A percentile compares a stretch with the other conserved stretches of the same genome.
phyloP scores from a whole-genome alignment of 768 basidiomycete species.

The Suillus occidentalis region DNA sequence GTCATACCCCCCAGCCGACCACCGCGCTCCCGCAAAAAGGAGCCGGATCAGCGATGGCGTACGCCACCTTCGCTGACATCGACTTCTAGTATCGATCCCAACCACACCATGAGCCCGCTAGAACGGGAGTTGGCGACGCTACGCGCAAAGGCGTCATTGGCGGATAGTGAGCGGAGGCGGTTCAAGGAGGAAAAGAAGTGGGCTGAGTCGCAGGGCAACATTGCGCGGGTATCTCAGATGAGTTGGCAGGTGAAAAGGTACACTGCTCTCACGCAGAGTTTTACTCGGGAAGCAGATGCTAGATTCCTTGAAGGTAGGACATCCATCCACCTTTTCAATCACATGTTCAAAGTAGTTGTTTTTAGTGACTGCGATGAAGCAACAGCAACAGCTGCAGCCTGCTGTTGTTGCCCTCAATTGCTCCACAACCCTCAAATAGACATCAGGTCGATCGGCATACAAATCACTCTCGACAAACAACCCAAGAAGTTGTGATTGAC shows the following conservation, averaged over 20 bases:
- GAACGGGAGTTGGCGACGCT: slow-evolving; percentile 77
- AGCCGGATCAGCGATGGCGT: slow-evolving; percentile 31
- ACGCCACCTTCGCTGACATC: slow-evolving; percentile 61
- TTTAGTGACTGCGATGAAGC: slow-evolving; percentile 29
- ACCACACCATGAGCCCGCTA: slow-evolving; percentile 56
- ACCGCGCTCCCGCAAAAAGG: slow-evolving; percentile 27
- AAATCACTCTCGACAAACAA: slow-evolving; percentile 28
- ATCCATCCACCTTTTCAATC: neutral
- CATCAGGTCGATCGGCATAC: slow-evolving; percentile 24
- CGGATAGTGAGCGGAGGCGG: slow-evolving; percentile 79
- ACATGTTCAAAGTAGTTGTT: slow-evolving; percentile 5
- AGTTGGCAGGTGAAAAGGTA: slow-evolving; percentile 84
- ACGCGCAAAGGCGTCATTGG: slow-evolving; percentile 74
- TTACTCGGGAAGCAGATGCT: slow-evolving; percentile 73
- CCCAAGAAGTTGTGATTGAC: slow-evolving; percentile 28
- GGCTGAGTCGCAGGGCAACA: slow-evolving; percentile 78
- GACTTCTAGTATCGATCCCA: slow-evolving; percentile 62
- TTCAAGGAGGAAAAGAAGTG: slow-evolving; percentile 88
- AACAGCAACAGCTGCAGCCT: slow-evolving; percentile 17
- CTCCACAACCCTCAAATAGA: slow-evolving; percentile 25
- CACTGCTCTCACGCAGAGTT: slow-evolving; percentile 77
- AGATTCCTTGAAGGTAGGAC: slow-evolving; percentile 63
- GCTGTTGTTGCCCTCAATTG: slow-evolving; percentile 15
- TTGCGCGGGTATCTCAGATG: slow-evolving; percentile 73
- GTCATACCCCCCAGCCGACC: slow-evolving; percentile 24